Conservation (phyloP, 108 stramenopile species). For the Cyclostephanos invisitatus region DNA sequence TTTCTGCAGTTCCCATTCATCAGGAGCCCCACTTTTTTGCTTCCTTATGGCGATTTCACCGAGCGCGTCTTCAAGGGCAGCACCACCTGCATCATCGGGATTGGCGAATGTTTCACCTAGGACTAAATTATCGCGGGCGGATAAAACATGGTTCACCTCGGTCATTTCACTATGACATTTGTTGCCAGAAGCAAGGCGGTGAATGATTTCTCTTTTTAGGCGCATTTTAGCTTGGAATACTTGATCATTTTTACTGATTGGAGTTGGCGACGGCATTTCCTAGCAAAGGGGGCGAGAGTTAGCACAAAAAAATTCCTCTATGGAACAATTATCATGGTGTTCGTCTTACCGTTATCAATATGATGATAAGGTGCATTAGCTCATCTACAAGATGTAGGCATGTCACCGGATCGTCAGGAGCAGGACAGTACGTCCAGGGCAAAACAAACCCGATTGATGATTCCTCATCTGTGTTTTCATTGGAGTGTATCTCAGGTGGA, state of each 20-base stretch:
- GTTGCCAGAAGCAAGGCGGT: conserved; percentile 72
- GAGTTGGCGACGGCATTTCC: conserved; percentile 72
- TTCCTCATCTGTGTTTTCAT: conserved; percentile 24
- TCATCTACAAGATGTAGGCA: conserved; percentile 68
- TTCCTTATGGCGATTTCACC: conserved; percentile 74
- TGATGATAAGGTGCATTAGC: conserved; percentile 67
- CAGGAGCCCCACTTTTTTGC: conserved; percentile 60
- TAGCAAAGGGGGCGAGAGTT: background rate
- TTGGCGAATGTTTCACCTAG: conserved; percentile 52
- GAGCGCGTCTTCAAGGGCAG: conserved; percentile 71
- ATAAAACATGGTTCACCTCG: conserved; percentile 68
- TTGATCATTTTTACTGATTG: conserved; percentile 46
- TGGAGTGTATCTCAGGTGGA: conserved; percentile 48
- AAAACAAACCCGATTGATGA: conserved; percentile 20
- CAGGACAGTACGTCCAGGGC: conserved; percentile 69
- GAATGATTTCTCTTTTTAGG: conserved; percentile 78
- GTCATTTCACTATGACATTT: conserved; percentile 82
- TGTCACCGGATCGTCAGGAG: conserved; percentile 49
- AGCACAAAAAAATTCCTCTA: background rate
- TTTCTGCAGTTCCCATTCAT: conserved; percentile 73
- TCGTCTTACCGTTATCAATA: conserved; percentile 47
- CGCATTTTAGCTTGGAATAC: conserved; percentile 71
- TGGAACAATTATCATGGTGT: background rate
- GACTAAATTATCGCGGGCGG: conserved; percentile 36
- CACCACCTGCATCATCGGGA: conserved; percentile 85